phyloP scores from a whole-genome alignment of 129 eudicot species.

The Saposhnikovia divaricata region DNA sequence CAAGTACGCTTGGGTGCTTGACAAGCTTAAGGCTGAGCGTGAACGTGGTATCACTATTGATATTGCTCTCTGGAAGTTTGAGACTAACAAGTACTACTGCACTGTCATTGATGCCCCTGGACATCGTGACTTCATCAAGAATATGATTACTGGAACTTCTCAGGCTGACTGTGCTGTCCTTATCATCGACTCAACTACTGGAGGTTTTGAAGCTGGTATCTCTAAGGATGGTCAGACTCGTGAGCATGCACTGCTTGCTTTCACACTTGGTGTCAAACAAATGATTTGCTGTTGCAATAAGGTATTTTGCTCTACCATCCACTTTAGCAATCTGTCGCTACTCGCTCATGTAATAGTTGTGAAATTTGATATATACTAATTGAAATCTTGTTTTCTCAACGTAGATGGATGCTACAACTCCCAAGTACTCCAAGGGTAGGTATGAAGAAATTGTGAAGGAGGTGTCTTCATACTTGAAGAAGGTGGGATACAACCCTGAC shows the following conservation, averaged over 20 bases:
- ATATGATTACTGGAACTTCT: conserved; percentile 51
- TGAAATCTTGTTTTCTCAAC: background rate
- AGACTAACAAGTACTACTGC: conserved; percentile 44
- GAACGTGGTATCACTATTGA: conserved; percentile 52
- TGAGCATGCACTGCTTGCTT: conserved; percentile 50
- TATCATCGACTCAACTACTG: conserved; percentile 48
- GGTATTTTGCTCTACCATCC: conserved; percentile 3
- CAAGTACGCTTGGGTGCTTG: conserved; percentile 46
- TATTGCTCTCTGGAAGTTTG: conserved; percentile 43
- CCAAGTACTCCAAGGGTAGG: conserved; percentile 41
- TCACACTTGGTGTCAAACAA: conserved; percentile 48
- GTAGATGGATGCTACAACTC: conserved; percentile 51
- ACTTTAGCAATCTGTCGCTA: background rate
- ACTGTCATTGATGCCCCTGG: conserved; percentile 54
- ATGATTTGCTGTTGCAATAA: conserved; percentile 54
- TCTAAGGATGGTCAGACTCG: conserved; percentile 59
- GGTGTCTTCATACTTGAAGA: conserved; percentile 46
- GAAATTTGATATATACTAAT: background rate
- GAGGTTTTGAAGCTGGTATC: conserved; percentile 53
- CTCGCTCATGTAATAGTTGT: background rate
- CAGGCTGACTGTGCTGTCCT: conserved; percentile 53
- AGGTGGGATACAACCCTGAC: conserved; percentile 53
- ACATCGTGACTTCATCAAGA: conserved; percentile 50
- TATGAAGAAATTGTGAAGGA: conserved; percentile 48
- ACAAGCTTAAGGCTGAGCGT: conserved; percentile 49